A percentile compares a stretch with the other conserved stretches of the same genome.
These are phyloP conservation scores for Fistulinella cinereoalba DNA, from an alignment of 1,284 basidiomycete genomes.

Conservation along the genomic window DNA sequence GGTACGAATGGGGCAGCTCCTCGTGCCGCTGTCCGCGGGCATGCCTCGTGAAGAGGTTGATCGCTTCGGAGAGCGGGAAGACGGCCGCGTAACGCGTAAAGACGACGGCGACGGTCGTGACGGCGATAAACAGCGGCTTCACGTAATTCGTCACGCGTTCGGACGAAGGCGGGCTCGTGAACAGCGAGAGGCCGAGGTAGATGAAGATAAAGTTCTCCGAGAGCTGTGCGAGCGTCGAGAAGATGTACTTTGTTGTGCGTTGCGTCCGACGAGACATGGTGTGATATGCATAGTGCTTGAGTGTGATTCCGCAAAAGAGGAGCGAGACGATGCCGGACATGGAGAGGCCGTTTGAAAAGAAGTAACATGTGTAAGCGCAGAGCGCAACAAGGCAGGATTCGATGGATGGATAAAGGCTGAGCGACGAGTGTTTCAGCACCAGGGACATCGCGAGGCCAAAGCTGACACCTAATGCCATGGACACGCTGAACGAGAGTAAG, in stretches of 20 bases:
- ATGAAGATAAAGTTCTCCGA: slow-evolving; percentile 99
- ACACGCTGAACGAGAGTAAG: slow-evolving; percentile 90
- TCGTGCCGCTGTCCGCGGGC: slow-evolving; percentile 82
- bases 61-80: slow-evolving; percentile 92
- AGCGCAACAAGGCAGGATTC: slow-evolving; percentile 95
- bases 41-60: slow-evolving; percentile 88
- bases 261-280: slow-evolving; percentile 97
- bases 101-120: slow-evolving; percentile 87
- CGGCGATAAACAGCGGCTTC: slow-evolving; percentile 93
- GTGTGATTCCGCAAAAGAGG: slow-evolving; percentile 97
- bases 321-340: slow-evolving; percentile 99
- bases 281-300: slow-evolving; percentile 99
- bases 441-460: slow-evolving; percentile 92
- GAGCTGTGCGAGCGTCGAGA: slow-evolving; percentile 87
- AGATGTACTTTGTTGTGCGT: slow-evolving; percentile 93
- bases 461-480: slow-evolving; percentile 89
- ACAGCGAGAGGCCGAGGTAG: slow-evolving; percentile 94
- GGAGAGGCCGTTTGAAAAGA: slow-evolving; percentile 92
- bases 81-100: slow-evolving; percentile 96
- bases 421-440: slow-evolving; percentile 91
- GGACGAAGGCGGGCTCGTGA: slow-evolving; percentile 74
- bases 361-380: slow-evolving; percentile 96
- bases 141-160: slow-evolving; percentile 82
- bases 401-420: slow-evolving; percentile 84
- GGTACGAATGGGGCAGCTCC: slow-evolving; percentile 92